phyloP scores from a whole-genome alignment of 805 yeast species.

The Candida maltosa region DNA sequence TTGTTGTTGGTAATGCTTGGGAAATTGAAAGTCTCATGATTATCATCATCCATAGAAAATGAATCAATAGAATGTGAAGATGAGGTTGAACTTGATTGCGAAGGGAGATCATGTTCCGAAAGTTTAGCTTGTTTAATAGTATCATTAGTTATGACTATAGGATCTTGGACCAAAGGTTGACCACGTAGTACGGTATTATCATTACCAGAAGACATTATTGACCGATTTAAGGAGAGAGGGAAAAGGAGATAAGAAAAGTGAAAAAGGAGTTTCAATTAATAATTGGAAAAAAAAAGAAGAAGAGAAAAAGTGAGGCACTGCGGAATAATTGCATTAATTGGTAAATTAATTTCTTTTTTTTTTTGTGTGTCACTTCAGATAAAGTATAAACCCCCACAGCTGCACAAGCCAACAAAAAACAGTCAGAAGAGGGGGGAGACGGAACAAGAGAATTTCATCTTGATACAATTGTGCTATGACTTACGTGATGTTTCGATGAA shows the following conservation, averaged over 20 bases:
- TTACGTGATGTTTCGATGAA: too few species aligned
- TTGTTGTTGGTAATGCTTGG: neutral
- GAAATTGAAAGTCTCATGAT: slow-evolving; percentile 1
- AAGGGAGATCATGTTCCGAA: neutral
- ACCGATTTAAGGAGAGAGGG: neutral
- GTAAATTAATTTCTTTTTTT: too few species aligned
- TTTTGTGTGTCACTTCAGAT: too few species aligned
- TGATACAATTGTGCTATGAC: too few species aligned
- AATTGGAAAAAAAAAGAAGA: too few species aligned
- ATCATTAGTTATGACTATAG: slow-evolving; percentile 4
- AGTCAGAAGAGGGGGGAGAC: too few species aligned
- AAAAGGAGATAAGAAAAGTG: neutral
- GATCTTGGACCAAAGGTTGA: slow-evolving; percentile 7
- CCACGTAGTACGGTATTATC: slow-evolving; percentile 4
- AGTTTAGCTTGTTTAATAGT: neutral
- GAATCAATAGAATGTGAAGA: slow-evolving; percentile 2
- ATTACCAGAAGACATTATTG: neutral
- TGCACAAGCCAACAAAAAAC: too few species aligned
- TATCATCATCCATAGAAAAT: slow-evolving; percentile 3
- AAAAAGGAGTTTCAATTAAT: too few species aligned
- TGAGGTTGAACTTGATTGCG: neutral
- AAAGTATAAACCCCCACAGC: too few species aligned
- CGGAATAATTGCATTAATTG: too few species aligned
- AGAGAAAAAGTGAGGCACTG: too few species aligned
- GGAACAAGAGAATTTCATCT: too few species aligned